Evolutionary conservation across 1,139 yeast species (phyloP).

Genomic region (Trichomonascaceae sp.): DNA sequence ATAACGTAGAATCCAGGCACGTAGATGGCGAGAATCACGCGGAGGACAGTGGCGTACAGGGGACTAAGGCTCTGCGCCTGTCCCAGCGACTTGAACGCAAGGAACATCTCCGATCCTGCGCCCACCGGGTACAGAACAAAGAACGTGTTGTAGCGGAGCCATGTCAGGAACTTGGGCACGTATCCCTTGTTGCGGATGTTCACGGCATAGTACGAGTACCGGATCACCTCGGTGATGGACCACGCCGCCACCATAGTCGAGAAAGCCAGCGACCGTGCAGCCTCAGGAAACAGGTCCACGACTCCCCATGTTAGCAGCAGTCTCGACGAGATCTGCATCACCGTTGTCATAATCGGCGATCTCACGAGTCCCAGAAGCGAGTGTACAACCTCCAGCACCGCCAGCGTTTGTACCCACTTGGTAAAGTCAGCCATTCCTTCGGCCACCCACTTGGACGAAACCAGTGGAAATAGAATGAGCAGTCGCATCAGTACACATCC

Average conservation of each 20-base stretch:
- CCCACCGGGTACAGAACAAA: slow-evolving; percentile 81
- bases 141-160: slow-evolving; percentile 76
- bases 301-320: slow-evolving; percentile 75
- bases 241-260: slow-evolving; percentile 67
- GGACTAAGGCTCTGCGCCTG: slow-evolving; percentile 46
- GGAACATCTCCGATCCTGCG: slow-evolving; percentile 66
- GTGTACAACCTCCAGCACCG: slow-evolving; percentile 70
- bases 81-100: slow-evolving; percentile 54
- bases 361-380: slow-evolving; percentile 63
- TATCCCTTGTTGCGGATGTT: slow-evolving; percentile 39
- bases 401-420: slow-evolving; percentile 67
- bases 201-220: slow-evolving; percentile 73
- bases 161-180: slow-evolving; percentile 51
- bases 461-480: slow-evolving; percentile 24
- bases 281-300: slow-evolving; percentile 53
- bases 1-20: slow-evolving; percentile 79
- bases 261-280: slow-evolving; percentile 47
- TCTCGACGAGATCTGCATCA: slow-evolving; percentile 78
- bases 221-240: slow-evolving; percentile 79
- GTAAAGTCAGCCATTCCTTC: slow-evolving; percentile 46
- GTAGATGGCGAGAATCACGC: slow-evolving; percentile 49
- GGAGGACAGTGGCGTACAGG: slow-evolving; percentile 42
- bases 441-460: slow-evolving; percentile 39
- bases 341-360: slow-evolving; percentile 74
- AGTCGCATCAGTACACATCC: slow-evolving; percentile 35